Percentiles rank a stretch among this genome's conserved stretches.
phyloP scores from a whole-genome alignment of 78 protist genomes.

The Diacronema lutheri region DNA sequence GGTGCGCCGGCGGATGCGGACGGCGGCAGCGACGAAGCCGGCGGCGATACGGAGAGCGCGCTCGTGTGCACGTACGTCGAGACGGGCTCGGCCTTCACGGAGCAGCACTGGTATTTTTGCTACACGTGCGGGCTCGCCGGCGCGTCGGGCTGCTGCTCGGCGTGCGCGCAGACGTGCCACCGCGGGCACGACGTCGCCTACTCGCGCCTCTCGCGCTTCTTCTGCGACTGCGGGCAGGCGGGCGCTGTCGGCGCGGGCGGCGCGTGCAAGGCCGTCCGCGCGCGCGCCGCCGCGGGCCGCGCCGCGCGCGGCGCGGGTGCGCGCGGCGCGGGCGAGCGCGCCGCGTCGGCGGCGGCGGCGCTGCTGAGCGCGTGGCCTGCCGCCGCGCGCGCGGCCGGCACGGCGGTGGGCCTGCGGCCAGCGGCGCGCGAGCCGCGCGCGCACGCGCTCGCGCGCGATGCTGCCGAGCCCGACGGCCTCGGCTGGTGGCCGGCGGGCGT shows the following conservation, averaged over 20 bases:
- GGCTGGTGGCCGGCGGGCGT: no score
- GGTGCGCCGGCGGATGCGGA: no score
- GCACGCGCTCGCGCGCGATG: no score
- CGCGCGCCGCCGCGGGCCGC: conserved; percentile 46
- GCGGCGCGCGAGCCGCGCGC: no score
- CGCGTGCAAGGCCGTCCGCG: no score
- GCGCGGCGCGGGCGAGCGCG: background rate
- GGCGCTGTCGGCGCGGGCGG: no score
- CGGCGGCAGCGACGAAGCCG: no score
- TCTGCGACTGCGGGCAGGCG: conserved; percentile 77
- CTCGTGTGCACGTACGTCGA: conserved; percentile 31
- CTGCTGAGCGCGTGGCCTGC: background rate
- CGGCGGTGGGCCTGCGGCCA: no score
- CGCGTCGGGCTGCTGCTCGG: conserved; percentile 77
- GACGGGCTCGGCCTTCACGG: conserved; percentile 34
- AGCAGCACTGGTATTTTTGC: conserved; percentile 80
- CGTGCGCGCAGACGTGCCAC: conserved; percentile 74
- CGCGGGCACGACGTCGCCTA: conserved; percentile 70
- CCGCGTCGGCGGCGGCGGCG: background rate
- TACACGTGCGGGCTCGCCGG: conserved; percentile 70
- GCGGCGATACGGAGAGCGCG: no score
- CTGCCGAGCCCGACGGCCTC: no score
- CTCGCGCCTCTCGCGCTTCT: conserved; percentile 67
- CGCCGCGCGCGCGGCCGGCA: no score
- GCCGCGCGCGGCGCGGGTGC: conserved; percentile 13